Conservation (phyloP, 192 early-diverging fungal genomes). For the Coemansia guatemalensis region DNA sequence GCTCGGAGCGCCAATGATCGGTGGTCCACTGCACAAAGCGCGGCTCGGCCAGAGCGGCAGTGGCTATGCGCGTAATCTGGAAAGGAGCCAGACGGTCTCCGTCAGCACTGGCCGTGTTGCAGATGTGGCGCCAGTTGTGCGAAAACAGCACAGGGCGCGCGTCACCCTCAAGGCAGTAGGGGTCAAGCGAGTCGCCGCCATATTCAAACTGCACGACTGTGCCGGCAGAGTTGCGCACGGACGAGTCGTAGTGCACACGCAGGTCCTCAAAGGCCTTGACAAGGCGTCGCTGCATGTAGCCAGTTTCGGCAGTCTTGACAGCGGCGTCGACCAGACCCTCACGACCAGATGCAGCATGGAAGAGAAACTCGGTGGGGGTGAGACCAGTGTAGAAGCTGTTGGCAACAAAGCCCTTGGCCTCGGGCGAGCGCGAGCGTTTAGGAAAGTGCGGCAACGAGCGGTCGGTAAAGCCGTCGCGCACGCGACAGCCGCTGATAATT, state of each 20-base stretch:
- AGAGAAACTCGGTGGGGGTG: slow-evolving; percentile 96
- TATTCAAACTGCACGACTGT: slow-evolving; percentile 92
- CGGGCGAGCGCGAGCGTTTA: slow-evolving; percentile 87
- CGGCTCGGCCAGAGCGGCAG: slow-evolving; percentile 50
- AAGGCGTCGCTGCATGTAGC: slow-evolving; percentile 95
- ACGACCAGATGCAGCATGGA: slow-evolving; percentile 99
- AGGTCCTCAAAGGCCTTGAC: slow-evolving; percentile 98
- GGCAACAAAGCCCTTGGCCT: slow-evolving; percentile 96
- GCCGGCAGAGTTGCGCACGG: slow-evolving; percentile 90
- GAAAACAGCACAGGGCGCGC: slow-evolving; percentile 84
- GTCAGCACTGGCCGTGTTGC: slow-evolving; percentile 24
- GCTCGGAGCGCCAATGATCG: slow-evolving; percentile 60
- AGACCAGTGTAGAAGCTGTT: slow-evolving; percentile 96
- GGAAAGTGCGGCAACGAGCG: slow-evolving; percentile 96
- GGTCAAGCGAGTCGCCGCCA: slow-evolving; percentile 96
- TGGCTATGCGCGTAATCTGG: slow-evolving; percentile 54
- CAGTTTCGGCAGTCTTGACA: slow-evolving; percentile 99
- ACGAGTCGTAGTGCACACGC: slow-evolving; percentile 91
- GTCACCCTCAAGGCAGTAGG: slow-evolving; percentile 87
- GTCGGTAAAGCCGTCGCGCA: slow-evolving; percentile 96
- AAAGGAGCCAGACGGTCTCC: slow-evolving; percentile 43
- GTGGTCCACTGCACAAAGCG: slow-evolving; percentile 40
- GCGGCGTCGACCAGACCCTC: slow-evolving; percentile 99
- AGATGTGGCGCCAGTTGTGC: slow-evolving; percentile 73
- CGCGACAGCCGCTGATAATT: slow-evolving; percentile 95